Evolutionary conservation across 169 alveolate genomes (phyloP), one percentile per base, ranked within the genome.

Genomic region (Plasmodium reichenowi): DNA sequence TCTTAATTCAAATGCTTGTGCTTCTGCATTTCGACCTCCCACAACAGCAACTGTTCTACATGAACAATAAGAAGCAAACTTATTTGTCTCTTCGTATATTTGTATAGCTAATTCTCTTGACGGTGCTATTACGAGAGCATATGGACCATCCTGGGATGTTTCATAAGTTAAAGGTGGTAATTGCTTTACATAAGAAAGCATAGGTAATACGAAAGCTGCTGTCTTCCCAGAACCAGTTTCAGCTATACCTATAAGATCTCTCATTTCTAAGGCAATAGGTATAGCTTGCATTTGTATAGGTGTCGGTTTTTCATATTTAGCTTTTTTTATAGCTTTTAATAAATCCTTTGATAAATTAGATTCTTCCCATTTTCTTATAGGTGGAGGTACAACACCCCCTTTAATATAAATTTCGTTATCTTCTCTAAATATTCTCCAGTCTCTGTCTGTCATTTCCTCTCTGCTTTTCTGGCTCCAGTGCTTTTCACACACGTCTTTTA

Each of bases 171-270:
- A 93, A 8, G 95, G 96, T 5, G 99, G 99, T 45, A 97, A 88
- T 8, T 94, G 88, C 50, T 95, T 89, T 13, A 98, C 97, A 75
- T 97, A 96, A 5, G 96, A 88, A 38, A 98, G 93, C 96, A 98
- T 89, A 10, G 99, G 99, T 15, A 98, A 94, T 67, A 98, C 97
- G 93, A 98, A 98, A 1, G 99, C 99, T 17, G 98, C 97, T 32
- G 99, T 97, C 92, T 98, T 98, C 17, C 98, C 98, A 12, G 96
- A 88, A 48, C 99, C 99, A 5, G 99, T 98, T 67, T 97, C 99
- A 4, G 99, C 99, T 52, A 98, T 94, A 13, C 99, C 99, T n/a
- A 98, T 97, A 88, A 98, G 80, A 93, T 98, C 99, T 60, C 99
- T 89, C 93, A 94, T 92, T 62, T 96, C 96, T 43, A 97, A 88